These are phyloP conservation scores for Talaromyces proteolyticus DNA, from an alignment of 495 filamentous ascomycete species.

Conservation along the genomic window DNA sequence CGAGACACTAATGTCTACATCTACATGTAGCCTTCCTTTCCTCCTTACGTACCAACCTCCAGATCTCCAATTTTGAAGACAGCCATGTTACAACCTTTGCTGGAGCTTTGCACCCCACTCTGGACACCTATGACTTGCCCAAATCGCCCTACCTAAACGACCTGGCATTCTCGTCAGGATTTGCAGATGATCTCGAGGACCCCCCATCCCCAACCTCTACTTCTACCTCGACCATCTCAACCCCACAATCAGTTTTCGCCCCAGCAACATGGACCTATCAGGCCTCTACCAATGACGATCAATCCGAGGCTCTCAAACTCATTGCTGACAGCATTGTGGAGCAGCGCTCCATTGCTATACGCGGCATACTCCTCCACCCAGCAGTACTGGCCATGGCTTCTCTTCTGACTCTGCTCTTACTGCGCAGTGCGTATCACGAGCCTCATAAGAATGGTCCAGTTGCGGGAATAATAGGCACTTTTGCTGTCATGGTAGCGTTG, in stretches of 20 bases:
- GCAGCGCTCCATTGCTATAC: conserved; percentile 51
- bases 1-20: no score
- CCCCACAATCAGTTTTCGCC: conserved; percentile 9
- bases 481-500: conserved; percentile 38
- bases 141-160: conserved; percentile 10
- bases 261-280: conserved; percentile 11
- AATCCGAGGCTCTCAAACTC: conserved; percentile 40
- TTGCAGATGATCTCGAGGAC: conserved; percentile 9
- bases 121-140: not conserved
- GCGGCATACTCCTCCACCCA: conserved; percentile 47
- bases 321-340: conserved; percentile 57
- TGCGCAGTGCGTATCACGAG: conserved; percentile 39
- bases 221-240: conserved; percentile 7
- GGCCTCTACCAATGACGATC: conserved; percentile 25
- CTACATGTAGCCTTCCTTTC: conserved; percentile 18
- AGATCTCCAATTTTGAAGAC: conserved; percentile 16
- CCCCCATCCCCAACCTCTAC: conserved; percentile 15
- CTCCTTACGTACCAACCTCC: conserved; percentile 18
- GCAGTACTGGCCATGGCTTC: conserved; percentile 30
- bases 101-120: not conserved
- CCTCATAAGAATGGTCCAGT: conserved; percentile 15
- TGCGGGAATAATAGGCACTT: conserved; percentile 25
- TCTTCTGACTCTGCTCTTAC: conserved; percentile 23
- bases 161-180: conserved; percentile 9
- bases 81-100: conserved; percentile 2